Evolutionary conservation across 192 early-diverging fungal genomes (phyloP), one percentile per base, ranked within the genome.

Genomic region (Coemansia sp.): DNA sequence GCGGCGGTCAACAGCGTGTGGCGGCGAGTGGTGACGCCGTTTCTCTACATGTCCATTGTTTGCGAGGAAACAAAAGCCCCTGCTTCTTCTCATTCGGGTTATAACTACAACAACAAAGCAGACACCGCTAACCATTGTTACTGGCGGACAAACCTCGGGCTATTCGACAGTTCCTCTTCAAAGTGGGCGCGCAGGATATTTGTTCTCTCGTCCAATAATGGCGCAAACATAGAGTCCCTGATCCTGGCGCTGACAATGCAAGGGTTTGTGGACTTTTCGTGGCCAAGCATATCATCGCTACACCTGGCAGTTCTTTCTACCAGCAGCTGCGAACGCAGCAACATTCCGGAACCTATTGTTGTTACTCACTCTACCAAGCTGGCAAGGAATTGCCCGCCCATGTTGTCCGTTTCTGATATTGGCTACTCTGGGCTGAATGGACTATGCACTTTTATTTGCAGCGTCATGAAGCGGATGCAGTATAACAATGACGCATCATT

Each of bases 31-130:
- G 23, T 21, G 8, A 2, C 58, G 43, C 69, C 69, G n/a, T 45
- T 64, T 1, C 69, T 70, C 32, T 70, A 70, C 62, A 21, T 13
- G 44, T 39, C 69, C 9, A 13, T 70, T 4, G 44, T 70, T 6
- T 70, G 62, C 62, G 62, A 70, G 52, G 59, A 62, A n/a, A 59
- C 57, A 13, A 13, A 39, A 4, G 38, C 19, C 37, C 32, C 32
- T 16, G 15, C 38, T 6, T 9, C 13, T 1, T 13, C 57, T 1
- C 38, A 39, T 15, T 54, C 32, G 4, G 32, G 32, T 32, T 0
- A 32, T 32, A 32, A 32, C 32, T 32, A 32, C 32, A 32, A 4
- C 32, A 23, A 23, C 52, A 10, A 26, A 21, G 21, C 23, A 10
- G 52, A 54, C 21, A 13, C 3, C 9, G 19, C 5, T 2, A 59